A percentile compares a stretch with the other conserved stretches of the same genome.
phyloP scores from a whole-genome alignment of 495 filamentous ascomycete species.

The Letharia columbiana region DNA sequence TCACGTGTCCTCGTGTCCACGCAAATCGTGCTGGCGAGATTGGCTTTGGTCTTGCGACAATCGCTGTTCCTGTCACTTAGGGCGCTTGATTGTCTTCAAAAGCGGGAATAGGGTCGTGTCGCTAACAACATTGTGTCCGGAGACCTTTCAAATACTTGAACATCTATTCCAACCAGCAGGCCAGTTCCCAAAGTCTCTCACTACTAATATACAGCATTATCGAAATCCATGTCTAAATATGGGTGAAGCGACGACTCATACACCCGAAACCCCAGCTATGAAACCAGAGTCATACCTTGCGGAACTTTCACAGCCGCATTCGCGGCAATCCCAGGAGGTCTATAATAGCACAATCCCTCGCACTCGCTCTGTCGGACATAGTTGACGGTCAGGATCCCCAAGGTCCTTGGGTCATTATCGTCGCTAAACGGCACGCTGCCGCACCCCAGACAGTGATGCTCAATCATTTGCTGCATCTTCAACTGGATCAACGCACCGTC shows the following conservation, averaged over 20 bases:
- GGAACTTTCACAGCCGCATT: background rate
- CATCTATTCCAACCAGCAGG: background rate
- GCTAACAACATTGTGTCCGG: background rate
- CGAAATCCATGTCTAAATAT: background rate
- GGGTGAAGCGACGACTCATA: background rate
- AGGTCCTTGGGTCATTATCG: conserved; percentile 9
- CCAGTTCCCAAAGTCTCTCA: background rate
- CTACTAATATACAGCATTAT: background rate
- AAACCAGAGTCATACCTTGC: background rate
- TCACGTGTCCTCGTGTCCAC: background rate
- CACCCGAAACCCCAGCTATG: background rate
- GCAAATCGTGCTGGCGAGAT: background rate
- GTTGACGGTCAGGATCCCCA: conserved; percentile 18
- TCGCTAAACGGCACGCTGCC: conserved; percentile 10
- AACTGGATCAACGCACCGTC: conserved; percentile 1
- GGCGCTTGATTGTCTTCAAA: background rate
- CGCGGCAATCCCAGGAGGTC: background rate
- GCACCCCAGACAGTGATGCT: conserved; percentile 16
- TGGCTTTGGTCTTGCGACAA: background rate
- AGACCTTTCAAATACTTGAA: background rate
- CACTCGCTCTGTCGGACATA: conserved; percentile 11
- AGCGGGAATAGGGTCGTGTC: background rate
- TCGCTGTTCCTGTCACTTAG: too few relatives aligned
- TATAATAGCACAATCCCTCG: conserved; percentile 9
- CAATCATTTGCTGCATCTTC: conserved; percentile 12